Percentiles rank a stretch among this genome's conserved stretches.
Conservation (phyloP, 331 rosid genomes). For the Erythrophleum ivorense region DNA sequence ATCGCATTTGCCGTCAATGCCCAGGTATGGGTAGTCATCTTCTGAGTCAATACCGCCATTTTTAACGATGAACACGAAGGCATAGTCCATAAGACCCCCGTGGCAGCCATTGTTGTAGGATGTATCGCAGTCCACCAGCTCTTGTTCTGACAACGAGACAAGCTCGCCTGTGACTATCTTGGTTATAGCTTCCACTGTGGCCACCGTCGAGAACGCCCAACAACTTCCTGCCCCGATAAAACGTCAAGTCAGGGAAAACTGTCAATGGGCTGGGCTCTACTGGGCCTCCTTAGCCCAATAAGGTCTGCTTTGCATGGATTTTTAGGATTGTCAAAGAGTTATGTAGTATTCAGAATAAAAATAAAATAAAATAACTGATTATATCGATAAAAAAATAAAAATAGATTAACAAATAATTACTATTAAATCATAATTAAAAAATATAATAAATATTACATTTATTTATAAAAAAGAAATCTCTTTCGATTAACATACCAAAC, state of each 20-base stretch:
- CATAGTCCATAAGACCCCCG: slow-evolving; percentile 92
- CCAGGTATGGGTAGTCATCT: slow-evolving; percentile 78
- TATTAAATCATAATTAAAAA: too few relatives aligned
- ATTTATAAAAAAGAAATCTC: too few relatives aligned
- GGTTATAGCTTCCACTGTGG: slow-evolving; percentile 86
- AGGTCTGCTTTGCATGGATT: background rate
- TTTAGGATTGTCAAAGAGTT: too few relatives aligned
- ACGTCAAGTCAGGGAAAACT: background rate
- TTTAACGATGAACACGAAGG: slow-evolving; percentile 78
- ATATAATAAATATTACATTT: too few relatives aligned
- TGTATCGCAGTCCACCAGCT: slow-evolving; percentile 85
- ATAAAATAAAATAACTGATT: too few relatives aligned
- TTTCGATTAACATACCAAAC: too few relatives aligned
- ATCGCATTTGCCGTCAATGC: slow-evolving; percentile 62
- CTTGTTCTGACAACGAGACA: slow-evolving; percentile 86
- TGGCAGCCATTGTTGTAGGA: slow-evolving; percentile 74
- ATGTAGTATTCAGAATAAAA: too few relatives aligned
- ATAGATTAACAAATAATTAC: too few relatives aligned
- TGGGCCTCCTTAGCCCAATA: background rate
- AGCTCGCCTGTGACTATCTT: slow-evolving; percentile 75
- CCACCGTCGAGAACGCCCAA: slow-evolving; percentile 93
- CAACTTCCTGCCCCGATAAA: slow-evolving; percentile 67
- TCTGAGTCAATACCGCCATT: slow-evolving; percentile 93
- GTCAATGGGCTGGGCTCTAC: background rate
- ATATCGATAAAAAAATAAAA: too few relatives aligned